Percentiles rank a stretch among this genome's conserved stretches.
Evolutionary conservation across 257 asterid species (phyloP).

Genomic region (Scutellaria barbata): DNA sequence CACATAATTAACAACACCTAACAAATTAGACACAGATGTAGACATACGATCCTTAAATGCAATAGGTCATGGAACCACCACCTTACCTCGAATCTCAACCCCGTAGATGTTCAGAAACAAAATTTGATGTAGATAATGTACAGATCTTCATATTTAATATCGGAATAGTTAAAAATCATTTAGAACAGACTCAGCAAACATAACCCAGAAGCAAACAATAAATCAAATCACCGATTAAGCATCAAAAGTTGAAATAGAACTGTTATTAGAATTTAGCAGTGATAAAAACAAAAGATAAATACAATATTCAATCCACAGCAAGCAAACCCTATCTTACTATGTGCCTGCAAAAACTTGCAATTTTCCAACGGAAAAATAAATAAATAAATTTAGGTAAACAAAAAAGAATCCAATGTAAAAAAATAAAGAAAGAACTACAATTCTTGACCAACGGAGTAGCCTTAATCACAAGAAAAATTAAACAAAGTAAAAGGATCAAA

Average conservation of each 20-base stretch:
- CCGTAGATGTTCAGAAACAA: too few species aligned
- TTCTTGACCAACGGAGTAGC: not conserved
- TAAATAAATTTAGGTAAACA: not conserved
- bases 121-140: too few species aligned
- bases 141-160: too few species aligned
- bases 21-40: not conserved
- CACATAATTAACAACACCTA: slow-evolving; percentile 11
- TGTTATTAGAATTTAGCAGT: not conserved
- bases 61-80: not conserved
- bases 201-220: not conserved
- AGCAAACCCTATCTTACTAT: not conserved
- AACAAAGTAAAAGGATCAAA: not conserved
- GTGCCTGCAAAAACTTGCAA: slow-evolving; percentile 5
- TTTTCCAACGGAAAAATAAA: not conserved
- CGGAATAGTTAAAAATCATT: too few species aligned
- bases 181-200: not conserved
- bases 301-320: not conserved
- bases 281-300: not conserved
- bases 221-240: not conserved
- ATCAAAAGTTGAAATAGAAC: not conserved
- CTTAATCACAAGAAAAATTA: not conserved
- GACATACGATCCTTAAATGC: not conserved
- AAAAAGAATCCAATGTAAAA: not conserved
- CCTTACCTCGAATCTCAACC: not conserved
- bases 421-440: not conserved